A percentile compares a stretch with the other conserved stretches of the same genome.
Evolutionary conservation across 2,329 filamentous ascomycete genomes (phyloP).

Genomic region (Colletotrichum higginsianum): DNA sequence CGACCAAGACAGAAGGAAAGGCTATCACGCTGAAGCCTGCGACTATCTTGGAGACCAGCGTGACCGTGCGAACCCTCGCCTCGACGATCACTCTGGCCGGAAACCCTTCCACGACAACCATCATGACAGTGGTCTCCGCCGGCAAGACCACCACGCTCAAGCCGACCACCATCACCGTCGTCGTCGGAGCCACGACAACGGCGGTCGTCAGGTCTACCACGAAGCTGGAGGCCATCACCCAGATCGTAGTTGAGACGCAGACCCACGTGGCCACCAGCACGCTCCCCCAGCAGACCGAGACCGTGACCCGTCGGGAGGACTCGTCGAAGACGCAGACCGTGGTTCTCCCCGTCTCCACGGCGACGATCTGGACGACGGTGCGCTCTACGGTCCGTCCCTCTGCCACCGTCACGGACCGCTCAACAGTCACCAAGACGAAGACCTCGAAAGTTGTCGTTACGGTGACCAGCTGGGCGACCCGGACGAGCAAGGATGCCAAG

Average conservation of each 20-base stretch:
- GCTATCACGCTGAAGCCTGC: neutral
- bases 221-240: neutral
- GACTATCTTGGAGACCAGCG: neutral
- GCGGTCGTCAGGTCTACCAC: neutral
- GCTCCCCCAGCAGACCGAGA: neutral
- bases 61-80: neutral
- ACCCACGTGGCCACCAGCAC: neutral
- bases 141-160: neutral
- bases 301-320: too few relatives aligned
- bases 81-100: neutral
- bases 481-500: too few relatives aligned
- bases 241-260: neutral
- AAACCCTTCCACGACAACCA: neutral
- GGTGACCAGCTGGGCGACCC: too few relatives aligned
- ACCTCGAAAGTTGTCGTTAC: too few relatives aligned
- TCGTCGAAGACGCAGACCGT: too few relatives aligned
- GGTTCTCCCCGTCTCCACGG: too few relatives aligned
- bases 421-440: too few relatives aligned
- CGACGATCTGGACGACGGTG: too few relatives aligned
- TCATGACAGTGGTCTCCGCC: neutral
- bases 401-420: too few relatives aligned
- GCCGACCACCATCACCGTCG: neutral
- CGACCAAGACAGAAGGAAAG: neutral
- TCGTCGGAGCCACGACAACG: neutral
- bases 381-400: too few relatives aligned